A percentile compares a stretch with the other conserved stretches of the same genome.
Conservation (phyloP, 1,139 yeast species). For the Geotrichum candidum region DNA sequence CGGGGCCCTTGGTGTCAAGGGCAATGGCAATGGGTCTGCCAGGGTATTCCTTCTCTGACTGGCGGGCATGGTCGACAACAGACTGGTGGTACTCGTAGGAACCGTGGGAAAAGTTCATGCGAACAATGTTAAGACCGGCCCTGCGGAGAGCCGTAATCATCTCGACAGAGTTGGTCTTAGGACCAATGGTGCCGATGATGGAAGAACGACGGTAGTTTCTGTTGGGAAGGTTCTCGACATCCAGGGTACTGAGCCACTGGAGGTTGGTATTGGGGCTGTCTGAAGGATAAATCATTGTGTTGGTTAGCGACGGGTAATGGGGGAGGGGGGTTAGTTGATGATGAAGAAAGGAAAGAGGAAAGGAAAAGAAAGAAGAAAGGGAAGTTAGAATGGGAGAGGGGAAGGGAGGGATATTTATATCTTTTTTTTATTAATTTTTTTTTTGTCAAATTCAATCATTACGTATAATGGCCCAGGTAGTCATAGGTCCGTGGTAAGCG, state of each 20-base stretch:
- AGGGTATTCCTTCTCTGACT: conserved; percentile 80
- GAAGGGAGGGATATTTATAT: not conserved
- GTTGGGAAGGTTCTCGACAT: conserved; percentile 74
- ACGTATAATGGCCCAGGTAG: not conserved
- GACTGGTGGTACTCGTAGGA: conserved; percentile 94
- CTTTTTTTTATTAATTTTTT: not conserved
- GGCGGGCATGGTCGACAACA: conserved; percentile 92
- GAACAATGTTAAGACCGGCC: conserved; percentile 94
- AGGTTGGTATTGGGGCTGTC: conserved; percentile 38
- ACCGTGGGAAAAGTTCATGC: conserved; percentile 99
- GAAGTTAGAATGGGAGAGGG: not conserved
- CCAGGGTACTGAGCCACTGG: conserved; percentile 80
- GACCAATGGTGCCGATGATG: conserved; percentile 96
- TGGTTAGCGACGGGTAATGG: not conserved
- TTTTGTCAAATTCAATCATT: not conserved
- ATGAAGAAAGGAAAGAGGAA: not conserved
- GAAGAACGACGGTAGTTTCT: conserved; percentile 88
- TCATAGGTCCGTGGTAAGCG: not conserved
- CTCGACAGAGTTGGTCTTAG: conserved; percentile 90
- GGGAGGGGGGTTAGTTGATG: not conserved
- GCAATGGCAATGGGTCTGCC: conserved; percentile 99
- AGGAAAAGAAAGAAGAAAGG: conserved; percentile 1
- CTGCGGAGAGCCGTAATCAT: conserved; percentile 81
- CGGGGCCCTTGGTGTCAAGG: conserved; percentile 98
- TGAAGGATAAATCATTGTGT: conserved; percentile 29